Evolutionary conservation across 805 yeast genomes (phyloP).

Genomic region (Wickerhamomyces sydowiorum): DNA sequence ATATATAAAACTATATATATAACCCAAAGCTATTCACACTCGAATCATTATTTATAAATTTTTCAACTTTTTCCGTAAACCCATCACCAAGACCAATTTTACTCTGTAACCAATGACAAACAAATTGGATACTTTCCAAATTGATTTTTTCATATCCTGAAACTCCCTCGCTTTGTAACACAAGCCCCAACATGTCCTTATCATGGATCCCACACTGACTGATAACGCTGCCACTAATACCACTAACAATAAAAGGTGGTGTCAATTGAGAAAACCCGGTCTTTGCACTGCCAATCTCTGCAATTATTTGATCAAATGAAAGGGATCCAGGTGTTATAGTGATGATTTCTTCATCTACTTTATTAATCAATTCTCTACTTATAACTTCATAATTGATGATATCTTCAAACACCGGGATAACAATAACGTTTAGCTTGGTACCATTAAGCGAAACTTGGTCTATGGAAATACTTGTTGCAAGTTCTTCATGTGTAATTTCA

Average conservation of each 20-base stretch:
- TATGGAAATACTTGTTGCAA: constrained; percentile 3
- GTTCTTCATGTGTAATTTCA: constrained; percentile 3
- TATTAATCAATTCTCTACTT: constrained; percentile 17
- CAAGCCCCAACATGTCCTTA: constrained; percentile 13
- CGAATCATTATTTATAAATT: constrained; percentile 9
- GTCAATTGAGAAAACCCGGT: constrained; percentile 23
- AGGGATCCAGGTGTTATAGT: constrained; percentile 29
- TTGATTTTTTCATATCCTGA: constrained; percentile 52
- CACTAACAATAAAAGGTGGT: constrained; percentile 62
- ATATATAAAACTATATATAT: constrained; percentile 9
- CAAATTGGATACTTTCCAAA: constrained; percentile 25
- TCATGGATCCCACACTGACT: constrained; percentile 19
- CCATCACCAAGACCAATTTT: constrained; percentile 3
- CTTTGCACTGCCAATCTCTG: constrained; percentile 6
- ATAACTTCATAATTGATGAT: constrained; percentile 27
- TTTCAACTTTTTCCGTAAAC: constrained; percentile 7
- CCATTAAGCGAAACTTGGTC: constrained; percentile 21
- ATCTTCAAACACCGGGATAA: constrained; percentile 20
- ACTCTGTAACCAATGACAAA: constrained; percentile 4
- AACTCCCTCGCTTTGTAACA: constrained; percentile 56
- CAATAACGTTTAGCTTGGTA: constrained; percentile 19
- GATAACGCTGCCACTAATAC: constrained; percentile 42
- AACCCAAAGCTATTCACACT: constrained; percentile 20
- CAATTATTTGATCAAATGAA: constrained; percentile 21
- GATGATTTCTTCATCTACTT: constrained; percentile 7